A percentile compares a stretch with the other conserved stretches of the same genome.
These are phyloP conservation scores for Coprinellus micaceus DNA, from an alignment of 768 basidiomycete species.

Conservation along the genomic window DNA sequence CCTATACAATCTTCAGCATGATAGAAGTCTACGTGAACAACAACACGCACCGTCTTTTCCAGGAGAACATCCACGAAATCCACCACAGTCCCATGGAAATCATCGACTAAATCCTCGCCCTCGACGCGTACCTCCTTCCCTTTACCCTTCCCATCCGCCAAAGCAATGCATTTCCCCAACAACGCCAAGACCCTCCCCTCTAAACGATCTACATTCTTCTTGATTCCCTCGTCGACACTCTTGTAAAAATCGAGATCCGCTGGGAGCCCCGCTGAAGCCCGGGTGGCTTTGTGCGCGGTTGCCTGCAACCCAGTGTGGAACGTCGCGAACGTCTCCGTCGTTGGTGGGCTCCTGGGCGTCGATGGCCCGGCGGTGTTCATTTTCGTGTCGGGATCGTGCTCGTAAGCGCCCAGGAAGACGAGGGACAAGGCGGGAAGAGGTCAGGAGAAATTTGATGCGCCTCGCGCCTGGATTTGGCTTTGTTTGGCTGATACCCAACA, in stretches of 20 bases:
- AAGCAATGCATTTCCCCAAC: constrained; percentile 49
- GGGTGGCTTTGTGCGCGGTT: constrained; percentile 60
- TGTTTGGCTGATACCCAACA: not conserved
- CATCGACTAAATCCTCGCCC: constrained; percentile 82
- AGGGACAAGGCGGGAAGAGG: not conserved
- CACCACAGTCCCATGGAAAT: constrained; percentile 73
- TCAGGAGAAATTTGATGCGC: not conserved
- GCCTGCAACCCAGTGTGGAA: constrained; percentile 59
- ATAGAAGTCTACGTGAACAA: not conserved
- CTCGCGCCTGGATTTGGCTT: not conserved
- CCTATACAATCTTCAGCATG: constrained; percentile 39
- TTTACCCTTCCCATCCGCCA: constrained; percentile 37
- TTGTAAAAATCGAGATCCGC: constrained; percentile 85
- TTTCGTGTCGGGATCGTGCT: not conserved
- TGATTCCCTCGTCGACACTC: constrained; percentile 72
- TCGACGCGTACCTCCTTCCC: constrained; percentile 54
- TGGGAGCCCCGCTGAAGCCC: constrained; percentile 59
- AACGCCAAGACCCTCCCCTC: constrained; percentile 63
- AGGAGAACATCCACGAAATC: constrained; percentile 81
- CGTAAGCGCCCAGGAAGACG: not conserved
- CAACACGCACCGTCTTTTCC: constrained; percentile 67
- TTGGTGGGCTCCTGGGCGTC: not conserved
- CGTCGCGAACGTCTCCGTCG: constrained; percentile 1
- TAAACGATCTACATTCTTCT: constrained; percentile 64
- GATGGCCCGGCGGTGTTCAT: not conserved